phyloP scores from a whole-genome alignment of 768 basidiomycete genomes.

The Pisolithus tinctorius region DNA sequence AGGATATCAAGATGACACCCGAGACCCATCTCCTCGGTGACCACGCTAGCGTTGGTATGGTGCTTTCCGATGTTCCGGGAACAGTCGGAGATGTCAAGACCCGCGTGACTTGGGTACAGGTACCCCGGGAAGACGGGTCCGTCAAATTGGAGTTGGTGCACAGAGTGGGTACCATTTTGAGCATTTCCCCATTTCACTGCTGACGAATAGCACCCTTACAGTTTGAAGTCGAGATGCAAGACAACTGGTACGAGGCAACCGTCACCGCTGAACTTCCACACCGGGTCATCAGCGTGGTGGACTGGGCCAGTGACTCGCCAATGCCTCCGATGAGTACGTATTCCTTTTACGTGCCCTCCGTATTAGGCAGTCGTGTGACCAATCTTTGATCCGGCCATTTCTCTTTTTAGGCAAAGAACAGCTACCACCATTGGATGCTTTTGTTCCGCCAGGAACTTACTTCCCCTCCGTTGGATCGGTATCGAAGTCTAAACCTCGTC shows the following conservation, averaged over 20 bases:
- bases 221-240: conserved; percentile 89
- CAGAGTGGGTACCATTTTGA: conserved; percentile 7
- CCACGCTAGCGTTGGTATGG: conserved; percentile 31
- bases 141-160: conserved; percentile 68
- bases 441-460: conserved; percentile 15
- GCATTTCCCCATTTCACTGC: background rate
- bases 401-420: conserved; percentile 19
- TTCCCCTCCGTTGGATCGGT: conserved; percentile 10
- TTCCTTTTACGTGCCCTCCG: background rate
- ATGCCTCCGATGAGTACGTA: conserved; percentile 17
- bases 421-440: conserved; percentile 22
- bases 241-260: conserved; percentile 94
- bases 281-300: conserved; percentile 81
- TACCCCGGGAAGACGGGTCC: conserved; percentile 56
- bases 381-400: conserved; percentile 15
- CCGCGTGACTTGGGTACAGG: conserved; percentile 73
- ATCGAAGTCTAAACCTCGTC: conserved; percentile 3
- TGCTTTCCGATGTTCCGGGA: conserved; percentile 49
- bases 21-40: conserved; percentile 42
- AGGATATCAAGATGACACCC: conserved; percentile 40
- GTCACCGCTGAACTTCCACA: conserved; percentile 72
- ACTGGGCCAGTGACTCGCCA: conserved; percentile 86
- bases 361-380: background rate
- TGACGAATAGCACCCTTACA: conserved; percentile 15
- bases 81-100: conserved; percentile 78